Evolutionary conservation across 1,139 yeast species (phyloP).

Genomic region (Candida buenavistaensis): DNA sequence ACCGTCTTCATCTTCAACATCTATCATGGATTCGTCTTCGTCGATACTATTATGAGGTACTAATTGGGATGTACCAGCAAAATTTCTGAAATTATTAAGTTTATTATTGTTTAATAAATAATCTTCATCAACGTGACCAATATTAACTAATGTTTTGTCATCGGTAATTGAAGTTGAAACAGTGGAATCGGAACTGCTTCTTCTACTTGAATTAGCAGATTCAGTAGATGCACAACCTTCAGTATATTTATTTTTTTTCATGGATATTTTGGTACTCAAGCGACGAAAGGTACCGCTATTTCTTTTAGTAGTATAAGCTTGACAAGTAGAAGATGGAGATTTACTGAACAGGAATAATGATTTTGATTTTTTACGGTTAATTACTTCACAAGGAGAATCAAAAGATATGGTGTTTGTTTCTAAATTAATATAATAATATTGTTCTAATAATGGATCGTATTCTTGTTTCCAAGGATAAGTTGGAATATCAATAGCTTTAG

Average conservation of each 20-base stretch:
- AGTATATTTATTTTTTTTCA: constrained; percentile 16
- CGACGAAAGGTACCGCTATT: constrained; percentile 11
- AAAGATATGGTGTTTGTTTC: constrained; percentile 33
- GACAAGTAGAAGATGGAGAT: not conserved
- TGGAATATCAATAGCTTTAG: not conserved
- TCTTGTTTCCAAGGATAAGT: constrained; percentile 22
- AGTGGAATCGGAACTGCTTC: constrained; percentile 1
- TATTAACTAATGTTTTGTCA: not conserved
- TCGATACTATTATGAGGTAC: not conserved
- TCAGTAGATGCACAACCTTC: constrained; percentile 11
- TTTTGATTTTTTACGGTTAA: constrained; percentile 10
- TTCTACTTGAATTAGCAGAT: not conserved
- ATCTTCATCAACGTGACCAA: constrained; percentile 24
- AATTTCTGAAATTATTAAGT: constrained; percentile 27
- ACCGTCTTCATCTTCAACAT: constrained; percentile 14
- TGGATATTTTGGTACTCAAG: constrained; percentile 20
- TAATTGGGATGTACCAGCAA: constrained; percentile 29
- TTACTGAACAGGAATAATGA: constrained; percentile 2
- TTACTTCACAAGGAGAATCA: constrained; percentile 45
- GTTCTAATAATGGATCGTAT: constrained; percentile 35
- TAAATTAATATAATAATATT: constrained; percentile 38
- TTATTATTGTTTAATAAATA: constrained; percentile 22
- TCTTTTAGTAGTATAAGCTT: not conserved
- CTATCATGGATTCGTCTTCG: constrained; percentile 1
- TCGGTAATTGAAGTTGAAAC: constrained; percentile 1